Conservation (phyloP, 2,329 filamentous ascomycete species). For the Aureobasidium sp. region DNA sequence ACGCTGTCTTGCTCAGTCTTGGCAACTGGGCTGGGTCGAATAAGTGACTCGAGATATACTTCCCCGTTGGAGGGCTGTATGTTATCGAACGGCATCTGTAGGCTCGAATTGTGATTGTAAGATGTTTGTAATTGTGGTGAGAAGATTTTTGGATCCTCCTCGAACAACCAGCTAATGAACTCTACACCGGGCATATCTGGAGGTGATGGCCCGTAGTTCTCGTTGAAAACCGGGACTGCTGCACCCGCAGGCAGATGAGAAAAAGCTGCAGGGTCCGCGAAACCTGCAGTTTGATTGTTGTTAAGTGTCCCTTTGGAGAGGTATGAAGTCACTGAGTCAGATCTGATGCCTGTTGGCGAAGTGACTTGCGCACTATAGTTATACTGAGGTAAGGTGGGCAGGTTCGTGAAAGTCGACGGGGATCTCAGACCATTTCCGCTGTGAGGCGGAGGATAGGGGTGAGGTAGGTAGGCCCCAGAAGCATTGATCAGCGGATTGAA, state of each 20-base stretch:
- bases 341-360: neutral
- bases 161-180: slow-evolving; percentile 23
- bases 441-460: neutral
- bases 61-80: neutral
- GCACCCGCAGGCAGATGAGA: neutral
- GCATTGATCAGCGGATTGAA: neutral
- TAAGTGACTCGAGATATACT: neutral
- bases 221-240: slow-evolving; percentile 78
- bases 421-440: neutral
- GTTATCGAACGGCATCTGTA: neutral
- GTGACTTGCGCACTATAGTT: neutral
- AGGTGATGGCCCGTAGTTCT: slow-evolving; percentile 76
- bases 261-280: neutral
- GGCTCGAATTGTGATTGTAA: neutral
- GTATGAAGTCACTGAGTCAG: slow-evolving; percentile 11
- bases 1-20: slow-evolving; percentile 8
- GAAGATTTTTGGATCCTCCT: slow-evolving; percentile 10
- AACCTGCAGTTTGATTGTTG: neutral
- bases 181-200: slow-evolving; percentile 37
- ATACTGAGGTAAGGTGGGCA: neutral
- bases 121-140: neutral
- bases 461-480: slow-evolving; percentile 1
- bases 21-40: neutral
- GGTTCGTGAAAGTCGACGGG: neutral
- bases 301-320: neutral